Evolutionary conservation across 768 basidiomycete species (phyloP), one percentile per base, ranked within the genome.

Genomic region (Coprinopsis cinerea): DNA sequence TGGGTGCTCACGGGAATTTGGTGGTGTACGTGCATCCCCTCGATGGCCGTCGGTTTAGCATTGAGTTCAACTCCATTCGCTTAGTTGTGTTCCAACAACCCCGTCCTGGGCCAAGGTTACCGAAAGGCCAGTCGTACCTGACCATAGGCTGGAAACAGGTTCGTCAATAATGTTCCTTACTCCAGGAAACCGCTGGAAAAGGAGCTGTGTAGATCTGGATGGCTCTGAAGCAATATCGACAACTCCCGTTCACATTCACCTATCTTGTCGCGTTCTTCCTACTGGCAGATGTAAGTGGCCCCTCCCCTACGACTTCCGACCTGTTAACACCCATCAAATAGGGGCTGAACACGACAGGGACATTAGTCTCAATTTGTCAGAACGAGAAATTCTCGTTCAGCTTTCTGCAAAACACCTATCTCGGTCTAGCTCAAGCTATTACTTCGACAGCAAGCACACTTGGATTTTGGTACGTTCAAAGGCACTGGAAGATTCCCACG

Each of bases 131-230:
- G 55, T 76, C 65, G 51, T 92, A 92, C 58, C 53, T 91, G 23
- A 88, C 88, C 0, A 78, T 93, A 39, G 91, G 91, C 36, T 92
- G 86, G 85, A 90, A 87, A 60, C 88, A 91, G 72, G 85, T 81
- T 50, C n/a, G 63, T 58, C 1, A 23, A 26, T 37, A 13, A n/a
- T n/a, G n/a, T n/a, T n/a, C n/a, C n/a, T n/a, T n/a, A n/a, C n/a
- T n/a, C n/a, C n/a, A n/a, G n/a, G n/a, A n/a, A n/a, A n/a, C n/a
- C n/a, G n/a, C n/a, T n/a, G n/a, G n/a, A n/a, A n/a, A n/a, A n/a
- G n/a, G n/a, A n/a, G n/a, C 14, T 15, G 45, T 32, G n/a, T 42
- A 49, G 83, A 88, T 92, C 44, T 92, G 88, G 82, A 68, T 74
- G 13, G 86, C 88, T 0, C 59, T 76, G 52, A 84, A 81, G 58